Base-by-base conservation (phyloP, 1,284 basidiomycete species). In the Fomitopsis pinicola region DNA sequence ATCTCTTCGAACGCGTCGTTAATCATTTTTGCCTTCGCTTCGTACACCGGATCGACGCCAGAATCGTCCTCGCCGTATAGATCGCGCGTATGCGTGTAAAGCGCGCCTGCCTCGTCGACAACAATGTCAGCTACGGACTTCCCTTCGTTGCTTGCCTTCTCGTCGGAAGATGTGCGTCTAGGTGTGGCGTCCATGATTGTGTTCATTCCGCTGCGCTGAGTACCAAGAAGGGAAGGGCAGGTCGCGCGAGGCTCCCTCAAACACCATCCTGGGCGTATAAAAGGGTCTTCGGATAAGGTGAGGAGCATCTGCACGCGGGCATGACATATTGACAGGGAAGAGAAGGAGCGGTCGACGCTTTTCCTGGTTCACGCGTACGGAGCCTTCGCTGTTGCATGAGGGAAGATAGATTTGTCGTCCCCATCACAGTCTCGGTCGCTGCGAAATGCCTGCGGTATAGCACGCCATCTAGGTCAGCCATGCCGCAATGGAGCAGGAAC, bases 1-100 rank as follows among this genome's bases (percentile, higher is more conserved):
- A 90, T 85, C 58, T 87, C 83, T 68, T 87, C 84, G 15, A 91
- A 76, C 0, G 87, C 88, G 58, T 82, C 78, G 63, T 89, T 90
- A 59, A 91, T 71, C 5, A 89, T 74, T 6, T 77, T 75, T 1
- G 85, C 84, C 65, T 89, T 89, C 30, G 80, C 83, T 61, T 81
- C 79, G 65, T 90, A 89, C 0, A 86, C 76, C 0, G 84, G 85
- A 64, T 90, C 87, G 53, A 88, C 65, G 5, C 65, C 68, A 8
- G 68, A 62, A 1, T 77, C 70, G 33, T 76, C 77, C 17, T 82
- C 80, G 38, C 76, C 77, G 55, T 80, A 82, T 14, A 85, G 69
- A 53, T 82, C 79, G 54, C 71, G 60, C 0, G 72, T 76, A 6
- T 62, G n/a, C 14, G 19, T 33, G 1, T 15, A 62, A 15, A 67